phyloP scores from a whole-genome alignment of 1,139 yeast species.

The Taphrina wiesneri region DNA sequence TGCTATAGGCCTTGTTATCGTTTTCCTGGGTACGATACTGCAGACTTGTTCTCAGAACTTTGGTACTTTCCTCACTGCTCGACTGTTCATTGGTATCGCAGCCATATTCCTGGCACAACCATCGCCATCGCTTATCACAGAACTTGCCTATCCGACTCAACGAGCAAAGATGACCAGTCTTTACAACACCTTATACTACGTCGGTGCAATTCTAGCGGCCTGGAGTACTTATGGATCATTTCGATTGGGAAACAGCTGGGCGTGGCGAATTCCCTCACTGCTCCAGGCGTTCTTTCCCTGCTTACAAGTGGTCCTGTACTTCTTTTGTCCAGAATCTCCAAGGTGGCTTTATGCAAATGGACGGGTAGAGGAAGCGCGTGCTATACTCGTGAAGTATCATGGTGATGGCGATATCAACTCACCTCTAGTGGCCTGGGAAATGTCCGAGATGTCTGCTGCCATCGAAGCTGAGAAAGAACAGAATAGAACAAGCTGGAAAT shows the following conservation, averaged over 20 bases:
- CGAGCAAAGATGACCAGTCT: slow-evolving; percentile 53
- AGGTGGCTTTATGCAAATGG: slow-evolving; percentile 66
- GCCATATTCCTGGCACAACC: slow-evolving; percentile 50
- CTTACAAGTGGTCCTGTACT: slow-evolving; percentile 43
- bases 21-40: slow-evolving; percentile 52
- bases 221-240: slow-evolving; percentile 53
- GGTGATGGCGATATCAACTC: slow-evolving; percentile 41
- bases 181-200: slow-evolving; percentile 56
- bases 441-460: slow-evolving; percentile 41
- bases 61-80: slow-evolving; percentile 53
- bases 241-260: slow-evolving; percentile 37
- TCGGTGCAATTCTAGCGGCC: slow-evolving; percentile 60
- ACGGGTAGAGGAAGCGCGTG: slow-evolving; percentile 54
- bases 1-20: slow-evolving; percentile 49
- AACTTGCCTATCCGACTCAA: slow-evolving; percentile 50
- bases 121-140: slow-evolving; percentile 51
- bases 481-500: slow-evolving; percentile 44
- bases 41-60: slow-evolving; percentile 51
- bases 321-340: slow-evolving; percentile 61
- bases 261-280: slow-evolving; percentile 41
- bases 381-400: slow-evolving; percentile 39
- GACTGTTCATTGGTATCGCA: slow-evolving; percentile 56
- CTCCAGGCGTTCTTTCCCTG: slow-evolving; percentile 50
- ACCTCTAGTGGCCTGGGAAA: slow-evolving; percentile 40
- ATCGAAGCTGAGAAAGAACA: slow-evolving; percentile 39